Evolutionary conservation across 495 filamentous ascomycete genomes (phyloP).

Genomic region (Cairneyella variabilis): DNA sequence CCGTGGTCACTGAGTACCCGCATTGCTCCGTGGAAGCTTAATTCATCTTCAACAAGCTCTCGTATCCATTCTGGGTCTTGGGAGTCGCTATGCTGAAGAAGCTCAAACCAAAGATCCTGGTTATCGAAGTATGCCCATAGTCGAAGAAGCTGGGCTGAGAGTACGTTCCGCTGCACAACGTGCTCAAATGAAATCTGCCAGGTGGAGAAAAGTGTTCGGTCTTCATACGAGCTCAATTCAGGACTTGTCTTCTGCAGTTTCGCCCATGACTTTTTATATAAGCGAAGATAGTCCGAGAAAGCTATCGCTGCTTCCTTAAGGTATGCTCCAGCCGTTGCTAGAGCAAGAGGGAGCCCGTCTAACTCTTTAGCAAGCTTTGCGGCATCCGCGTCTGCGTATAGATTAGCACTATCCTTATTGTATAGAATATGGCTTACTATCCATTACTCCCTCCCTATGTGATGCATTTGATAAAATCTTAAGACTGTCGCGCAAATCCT

Average conservation of each 20-base stretch:
- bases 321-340: slow-evolving; percentile 33
- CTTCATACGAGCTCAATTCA: no score
- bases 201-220: no score
- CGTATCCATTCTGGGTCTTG: slow-evolving; percentile 15
- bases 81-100: neutral
- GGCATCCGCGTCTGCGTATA: slow-evolving; percentile 22
- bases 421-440: slow-evolving; percentile 14
- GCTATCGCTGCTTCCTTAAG: slow-evolving; percentile 16
- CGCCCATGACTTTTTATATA: slow-evolving; percentile 27
- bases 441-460: slow-evolving; percentile 20
- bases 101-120: no score
- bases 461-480: slow-evolving; percentile 32
- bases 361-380: slow-evolving; percentile 23
- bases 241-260: slow-evolving; percentile 26
- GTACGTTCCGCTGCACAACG: slow-evolving; percentile 32
- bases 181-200: slow-evolving; percentile 41
- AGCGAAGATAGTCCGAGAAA: slow-evolving; percentile 20
- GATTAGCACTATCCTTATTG: neutral
- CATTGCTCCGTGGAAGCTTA: slow-evolving; percentile 19
- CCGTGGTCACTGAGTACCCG: slow-evolving; percentile 26
- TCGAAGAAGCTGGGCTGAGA: slow-evolving; percentile 36
- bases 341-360: slow-evolving; percentile 29
- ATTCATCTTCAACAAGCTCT: slow-evolving; percentile 14
- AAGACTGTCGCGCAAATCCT: slow-evolving; percentile 28
- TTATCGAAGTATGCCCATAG: slow-evolving; percentile 44